Evolutionary conservation across 2,329 filamentous ascomycete species (phyloP).

Genomic region (Pseudogymnoascus sp.): DNA sequence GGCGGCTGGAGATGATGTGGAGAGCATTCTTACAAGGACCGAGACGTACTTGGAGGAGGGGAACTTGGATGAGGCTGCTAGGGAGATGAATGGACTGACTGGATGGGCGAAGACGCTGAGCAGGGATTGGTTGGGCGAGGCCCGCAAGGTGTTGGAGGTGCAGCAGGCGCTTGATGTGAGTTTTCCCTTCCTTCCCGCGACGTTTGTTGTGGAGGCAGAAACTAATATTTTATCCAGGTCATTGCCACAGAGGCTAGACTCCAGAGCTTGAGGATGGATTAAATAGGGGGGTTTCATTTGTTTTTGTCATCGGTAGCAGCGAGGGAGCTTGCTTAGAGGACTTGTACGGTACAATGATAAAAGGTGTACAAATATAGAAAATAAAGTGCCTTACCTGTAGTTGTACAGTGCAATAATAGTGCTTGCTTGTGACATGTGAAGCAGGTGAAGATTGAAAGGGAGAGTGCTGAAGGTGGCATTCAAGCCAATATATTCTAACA

Average conservation of each 20-base stretch:
- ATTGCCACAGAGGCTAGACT: conserved; percentile 85
- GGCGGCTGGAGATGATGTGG: conserved; percentile 78
- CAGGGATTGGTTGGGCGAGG: conserved; percentile 87
- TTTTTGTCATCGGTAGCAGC: neutral
- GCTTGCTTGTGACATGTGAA: neutral
- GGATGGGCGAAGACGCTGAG: conserved; percentile 96
- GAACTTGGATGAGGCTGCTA: conserved; percentile 78
- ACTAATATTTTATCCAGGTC: conserved; percentile 45
- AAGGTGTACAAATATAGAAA: conserved; percentile 6
- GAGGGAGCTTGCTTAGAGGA: neutral
- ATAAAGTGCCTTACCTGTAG: neutral
- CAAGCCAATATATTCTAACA: neutral
- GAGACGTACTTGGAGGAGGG: conserved; percentile 90
- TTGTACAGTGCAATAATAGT: neutral
- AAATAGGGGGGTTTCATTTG: conserved; percentile 21
- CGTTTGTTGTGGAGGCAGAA: neutral
- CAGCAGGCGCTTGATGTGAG: conserved; percentile 91
- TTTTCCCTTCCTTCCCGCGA: conserved; percentile 24
- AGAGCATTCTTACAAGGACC: conserved; percentile 83
- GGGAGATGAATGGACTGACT: conserved; percentile 87
- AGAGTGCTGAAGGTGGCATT: neutral
- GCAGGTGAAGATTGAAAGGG: neutral
- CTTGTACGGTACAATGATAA: conserved; percentile 5
- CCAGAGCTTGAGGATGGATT: conserved; percentile 80
- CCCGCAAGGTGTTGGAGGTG: conserved; percentile 86